Conservation (phyloP, 495 filamentous ascomycete genomes). For the Glarea lozoyensis region DNA sequence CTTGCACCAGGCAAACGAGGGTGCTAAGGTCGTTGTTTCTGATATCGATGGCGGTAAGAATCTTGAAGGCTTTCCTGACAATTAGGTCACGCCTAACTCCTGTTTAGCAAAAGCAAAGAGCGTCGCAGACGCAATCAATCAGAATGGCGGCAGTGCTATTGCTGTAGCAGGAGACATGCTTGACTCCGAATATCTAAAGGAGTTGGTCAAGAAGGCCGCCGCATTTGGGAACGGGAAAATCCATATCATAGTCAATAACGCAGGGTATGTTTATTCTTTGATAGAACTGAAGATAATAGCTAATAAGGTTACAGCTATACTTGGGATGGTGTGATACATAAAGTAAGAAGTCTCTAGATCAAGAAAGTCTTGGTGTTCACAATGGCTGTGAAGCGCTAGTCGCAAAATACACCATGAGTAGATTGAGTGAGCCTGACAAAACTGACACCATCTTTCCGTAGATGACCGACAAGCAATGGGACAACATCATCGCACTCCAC, state of each 20-base stretch:
- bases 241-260: constrained; percentile 82
- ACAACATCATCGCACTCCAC: constrained; percentile 74
- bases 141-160: constrained; percentile 51
- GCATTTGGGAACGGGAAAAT: constrained; percentile 81
- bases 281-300: no score
- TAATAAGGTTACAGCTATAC: constrained; percentile 38
- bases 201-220: constrained; percentile 62
- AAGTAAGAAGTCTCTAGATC: constrained; percentile 36
- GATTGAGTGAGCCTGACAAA: no score
- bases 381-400: no score
- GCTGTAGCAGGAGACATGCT: constrained; percentile 68
- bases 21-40: constrained; percentile 71
- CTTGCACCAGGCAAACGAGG: no score
- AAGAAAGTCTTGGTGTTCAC: no score
- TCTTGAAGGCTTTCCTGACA: no score
- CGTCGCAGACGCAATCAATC: constrained; percentile 46
- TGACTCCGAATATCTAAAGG: constrained; percentile 52
- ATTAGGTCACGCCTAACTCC: no score
- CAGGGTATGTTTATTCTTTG: constrained; percentile 40
- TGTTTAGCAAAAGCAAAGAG: constrained; percentile 51
- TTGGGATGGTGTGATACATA: constrained; percentile 87
- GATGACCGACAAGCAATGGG: constrained; percentile 88
- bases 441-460: no score
- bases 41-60: constrained; percentile 64
- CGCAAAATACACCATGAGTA: no score